A percentile compares a stretch with the other conserved stretches of the same genome.
phyloP scores from a whole-genome alignment of 2,329 filamentous ascomycete genomes.

The Juglanconis sp. region DNA sequence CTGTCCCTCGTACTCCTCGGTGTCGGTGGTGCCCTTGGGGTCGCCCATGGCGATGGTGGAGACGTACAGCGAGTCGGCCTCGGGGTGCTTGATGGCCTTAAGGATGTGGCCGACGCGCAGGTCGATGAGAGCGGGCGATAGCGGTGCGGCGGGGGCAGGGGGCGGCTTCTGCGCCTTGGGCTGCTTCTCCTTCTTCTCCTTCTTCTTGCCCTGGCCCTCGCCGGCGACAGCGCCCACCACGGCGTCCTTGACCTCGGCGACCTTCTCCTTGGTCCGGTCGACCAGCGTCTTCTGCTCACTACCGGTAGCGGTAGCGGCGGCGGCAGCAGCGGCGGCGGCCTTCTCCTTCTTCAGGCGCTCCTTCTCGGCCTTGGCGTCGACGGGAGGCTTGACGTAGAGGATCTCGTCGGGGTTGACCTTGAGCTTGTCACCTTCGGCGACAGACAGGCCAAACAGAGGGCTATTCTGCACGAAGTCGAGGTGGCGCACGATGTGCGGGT shows the following conservation, averaged over 20 bases:
- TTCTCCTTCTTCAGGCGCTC: slow-evolving; percentile 97
- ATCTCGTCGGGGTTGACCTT: slow-evolving; percentile 75
- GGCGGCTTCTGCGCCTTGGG: slow-evolving; percentile 70
- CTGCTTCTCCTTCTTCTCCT: slow-evolving; percentile 90
- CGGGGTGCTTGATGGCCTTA: slow-evolving; percentile 91
- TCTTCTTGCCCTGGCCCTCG: slow-evolving; percentile 66
- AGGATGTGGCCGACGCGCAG: slow-evolving; percentile 96
- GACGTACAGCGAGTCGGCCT: slow-evolving; percentile 93
- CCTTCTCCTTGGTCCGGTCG: slow-evolving; percentile 60
- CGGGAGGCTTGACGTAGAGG: slow-evolving; percentile 81
- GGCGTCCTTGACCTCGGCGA: slow-evolving; percentile 46
- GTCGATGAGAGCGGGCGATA: slow-evolving; percentile 84
- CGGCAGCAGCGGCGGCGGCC: slow-evolving; percentile 61
- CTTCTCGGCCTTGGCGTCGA: slow-evolving; percentile 92
- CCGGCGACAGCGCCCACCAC: slow-evolving; percentile 41
- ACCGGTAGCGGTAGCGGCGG: slow-evolving; percentile 41
- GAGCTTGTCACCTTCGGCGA: slow-evolving; percentile 73
- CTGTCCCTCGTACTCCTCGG: slow-evolving; percentile 85
- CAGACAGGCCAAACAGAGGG: slow-evolving; percentile 65
- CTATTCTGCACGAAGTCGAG: slow-evolving; percentile 95
- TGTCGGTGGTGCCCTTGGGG: slow-evolving; percentile 79
- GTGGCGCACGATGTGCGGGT: slow-evolving; percentile 86
- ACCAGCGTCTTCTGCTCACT: slow-evolving; percentile 47
- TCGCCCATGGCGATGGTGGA: slow-evolving; percentile 95
- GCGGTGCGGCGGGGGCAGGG: slow-evolving; percentile 66